These are phyloP conservation scores for Coemansia sp. DNA, from an alignment of 192 early-diverging fungal genomes.

Conservation along the genomic window DNA sequence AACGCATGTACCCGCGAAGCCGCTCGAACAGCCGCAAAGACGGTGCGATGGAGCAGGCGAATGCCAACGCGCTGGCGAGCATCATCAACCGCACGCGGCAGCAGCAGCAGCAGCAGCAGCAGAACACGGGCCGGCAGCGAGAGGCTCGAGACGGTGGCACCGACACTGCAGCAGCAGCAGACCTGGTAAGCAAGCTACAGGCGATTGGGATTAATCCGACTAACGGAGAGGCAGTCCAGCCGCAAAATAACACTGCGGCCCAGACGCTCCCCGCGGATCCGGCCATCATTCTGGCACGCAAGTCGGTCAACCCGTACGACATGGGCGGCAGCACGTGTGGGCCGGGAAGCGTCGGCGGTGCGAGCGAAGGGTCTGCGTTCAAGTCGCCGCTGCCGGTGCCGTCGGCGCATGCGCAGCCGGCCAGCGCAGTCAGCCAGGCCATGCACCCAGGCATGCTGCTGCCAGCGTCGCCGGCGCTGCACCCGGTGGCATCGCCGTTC, in stretches of 20 bases:
- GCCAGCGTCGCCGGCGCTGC: conserved; percentile 30
- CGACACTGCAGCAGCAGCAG: background rate
- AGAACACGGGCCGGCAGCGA: background rate
- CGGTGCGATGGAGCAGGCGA: conserved; percentile 1
- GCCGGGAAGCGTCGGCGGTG: background rate
- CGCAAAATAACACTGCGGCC: conserved; percentile 6
- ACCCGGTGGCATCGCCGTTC: conserved; percentile 42
- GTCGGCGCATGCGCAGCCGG: background rate
- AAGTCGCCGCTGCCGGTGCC: conserved; percentile 35
- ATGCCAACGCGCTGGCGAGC: conserved; percentile 7
- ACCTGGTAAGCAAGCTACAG: conserved; percentile 42
- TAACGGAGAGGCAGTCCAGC: background rate
- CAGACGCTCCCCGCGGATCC: conserved; percentile 19
- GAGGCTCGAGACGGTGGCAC: background rate
- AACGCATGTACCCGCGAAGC: conserved; percentile 42
- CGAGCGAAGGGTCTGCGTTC: conserved; percentile 10
- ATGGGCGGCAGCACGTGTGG: conserved; percentile 1
- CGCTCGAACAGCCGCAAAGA: conserved; percentile 45
- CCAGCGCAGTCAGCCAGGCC: background rate
- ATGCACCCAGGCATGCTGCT: conserved; percentile 5
- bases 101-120: conserved; percentile 26
- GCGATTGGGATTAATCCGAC: conserved; percentile 35
- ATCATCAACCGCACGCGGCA: conserved; percentile 31
- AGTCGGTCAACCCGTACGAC: conserved; percentile 32
- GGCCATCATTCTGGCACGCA: conserved; percentile 42